Evolutionary conservation across 164 flowering plant genomes (phyloP).

Genomic region (Akebia trifoliata): DNA sequence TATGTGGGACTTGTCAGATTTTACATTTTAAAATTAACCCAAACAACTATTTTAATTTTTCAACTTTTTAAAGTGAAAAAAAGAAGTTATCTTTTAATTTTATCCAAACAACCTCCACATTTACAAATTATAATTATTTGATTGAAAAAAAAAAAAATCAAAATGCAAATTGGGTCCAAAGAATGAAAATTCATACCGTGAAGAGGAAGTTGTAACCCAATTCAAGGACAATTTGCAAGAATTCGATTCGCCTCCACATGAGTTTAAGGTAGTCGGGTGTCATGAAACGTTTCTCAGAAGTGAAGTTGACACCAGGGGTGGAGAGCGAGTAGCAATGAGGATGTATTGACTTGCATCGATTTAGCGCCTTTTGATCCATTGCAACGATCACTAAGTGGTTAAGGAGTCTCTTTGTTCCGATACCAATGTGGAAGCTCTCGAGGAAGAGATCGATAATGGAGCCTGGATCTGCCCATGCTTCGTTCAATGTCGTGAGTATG

Average conservation of each 20-base stretch:
- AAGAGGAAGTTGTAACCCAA: conserved; percentile 38
- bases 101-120: background rate
- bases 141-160: no score
- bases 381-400: conserved; percentile 35
- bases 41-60: no score
- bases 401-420: conserved; percentile 27
- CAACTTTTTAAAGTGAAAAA: no score
- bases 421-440: conserved; percentile 33
- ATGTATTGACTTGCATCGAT: conserved; percentile 28
- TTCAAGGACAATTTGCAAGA: conserved; percentile 22
- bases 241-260: conserved; percentile 21
- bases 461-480: conserved; percentile 34
- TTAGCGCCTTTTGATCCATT: conserved; percentile 22
- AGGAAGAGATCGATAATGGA: conserved; percentile 41
- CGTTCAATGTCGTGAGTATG: conserved; percentile 29
- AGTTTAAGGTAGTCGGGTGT: conserved; percentile 17
- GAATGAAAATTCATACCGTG: conserved; percentile 24
- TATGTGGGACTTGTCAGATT: no score
- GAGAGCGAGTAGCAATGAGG: conserved; percentile 32
- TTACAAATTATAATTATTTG: background rate
- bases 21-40: no score
- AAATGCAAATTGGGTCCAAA: no score
- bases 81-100: no score
- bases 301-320: conserved; percentile 15
- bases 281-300: conserved; percentile 22